Evolutionary conservation across 441 rosid species (phyloP), one percentile per base, ranked within the genome.

Genomic region (Melastoma candidum): DNA sequence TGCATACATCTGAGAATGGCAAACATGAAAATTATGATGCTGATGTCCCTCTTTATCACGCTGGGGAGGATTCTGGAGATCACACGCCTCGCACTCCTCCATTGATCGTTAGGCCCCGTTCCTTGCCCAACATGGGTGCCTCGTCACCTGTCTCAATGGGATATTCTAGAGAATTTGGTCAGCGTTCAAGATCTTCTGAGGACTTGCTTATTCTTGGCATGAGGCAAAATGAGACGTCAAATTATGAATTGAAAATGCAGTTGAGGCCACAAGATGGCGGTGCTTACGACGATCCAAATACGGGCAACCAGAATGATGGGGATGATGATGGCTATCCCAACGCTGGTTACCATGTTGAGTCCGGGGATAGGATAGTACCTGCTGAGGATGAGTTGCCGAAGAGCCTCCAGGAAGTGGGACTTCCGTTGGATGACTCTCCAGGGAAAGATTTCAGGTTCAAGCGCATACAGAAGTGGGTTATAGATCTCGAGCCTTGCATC

Each of bases 391-490:
- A 74, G 68, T 79, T 55, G 63, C 49, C 59, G 22, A 71, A 70
- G 57, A 61, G 50, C 53, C 54, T 59, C 58, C 73, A 65, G 54
- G 84, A 75, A 65, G 81, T 80, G 11, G 58, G 47, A 67, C 58
- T 27, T 46, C 72, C 60, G 54, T 65, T 52, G 71, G 72, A 77
- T 54, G 83, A 76, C 54, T 63, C 66, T 61, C 70, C 81, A 4
- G 71, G 67, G 57, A 77, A 73, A 65, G 87, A 83, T 77, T 88
- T 69, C 57, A 92, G 77, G 70, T 47, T 75, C 29, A 85, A 77
- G 82, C 79, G 92, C 13, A 82, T 85, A 11, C 74, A 84, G 73
- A 87, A 85, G 25, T 92, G 98, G 98, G 83, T 92, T 47, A 76
- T 58, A 48, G 87, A 79, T 70, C 85, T 88, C 67, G 85, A 82